Percentiles rank a stretch among this genome's conserved stretches.
These are phyloP conservation scores for Astraeus odoratus DNA, from an alignment of 768 basidiomycete species.

Conservation along the genomic window DNA sequence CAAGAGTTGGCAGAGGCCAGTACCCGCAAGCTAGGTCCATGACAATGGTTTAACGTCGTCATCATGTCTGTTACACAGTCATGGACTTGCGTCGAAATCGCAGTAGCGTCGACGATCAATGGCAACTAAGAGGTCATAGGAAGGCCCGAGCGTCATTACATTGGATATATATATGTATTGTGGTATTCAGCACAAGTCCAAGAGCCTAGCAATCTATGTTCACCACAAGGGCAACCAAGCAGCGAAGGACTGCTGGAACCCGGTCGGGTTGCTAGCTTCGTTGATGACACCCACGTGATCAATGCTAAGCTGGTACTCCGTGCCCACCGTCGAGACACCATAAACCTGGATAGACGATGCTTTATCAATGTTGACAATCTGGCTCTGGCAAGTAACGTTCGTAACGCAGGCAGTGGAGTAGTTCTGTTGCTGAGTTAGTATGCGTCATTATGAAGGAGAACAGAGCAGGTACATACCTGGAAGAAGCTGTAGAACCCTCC, in stretches of 20 bases:
- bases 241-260: constrained; percentile 37
- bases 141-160: background rate
- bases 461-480: constrained; percentile 23
- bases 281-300: constrained; percentile 29
- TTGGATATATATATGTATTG: background rate
- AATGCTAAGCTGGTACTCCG: constrained; percentile 36
- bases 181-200: too few species aligned
- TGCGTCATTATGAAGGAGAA: background rate
- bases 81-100: too few species aligned
- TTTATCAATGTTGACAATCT: constrained; percentile 36
- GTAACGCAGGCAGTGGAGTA: constrained; percentile 34
- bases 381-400: constrained; percentile 34
- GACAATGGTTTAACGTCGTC: too few species aligned
- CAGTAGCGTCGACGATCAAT: too few species aligned
- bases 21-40: too few species aligned
- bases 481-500: constrained; percentile 50
- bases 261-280: constrained; percentile 33
- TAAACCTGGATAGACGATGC: constrained; percentile 36
- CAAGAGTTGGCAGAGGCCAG: too few species aligned
- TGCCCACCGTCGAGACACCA: constrained; percentile 43
- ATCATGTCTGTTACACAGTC: too few species aligned
- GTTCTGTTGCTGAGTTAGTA: constrained; percentile 23
- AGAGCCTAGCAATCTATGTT: constrained; percentile 2
- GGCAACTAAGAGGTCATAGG: background rate
- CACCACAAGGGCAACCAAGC: constrained; percentile 28